Evolutionary conservation across 257 asterid species (phyloP).

Genomic region (Gentiana dahurica): DNA sequence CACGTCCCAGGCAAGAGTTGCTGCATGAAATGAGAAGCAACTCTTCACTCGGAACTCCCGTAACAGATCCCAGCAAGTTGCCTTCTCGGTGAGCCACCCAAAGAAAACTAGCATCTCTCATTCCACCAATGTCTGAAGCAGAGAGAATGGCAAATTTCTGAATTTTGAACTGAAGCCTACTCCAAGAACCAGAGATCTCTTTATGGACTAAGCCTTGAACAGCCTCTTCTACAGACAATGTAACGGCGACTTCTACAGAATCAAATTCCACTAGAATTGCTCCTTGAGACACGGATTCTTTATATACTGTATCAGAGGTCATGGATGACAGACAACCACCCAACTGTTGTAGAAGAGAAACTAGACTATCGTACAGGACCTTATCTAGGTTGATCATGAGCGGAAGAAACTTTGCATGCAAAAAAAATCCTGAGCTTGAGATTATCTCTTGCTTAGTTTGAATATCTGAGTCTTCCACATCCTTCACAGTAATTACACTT

Average conservation of each 20-base stretch:
- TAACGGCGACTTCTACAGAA: conserved; percentile 38
- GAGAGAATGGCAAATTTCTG: conserved; percentile 59
- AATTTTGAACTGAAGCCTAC: conserved; percentile 49
- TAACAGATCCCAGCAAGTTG: conserved; percentile 66
- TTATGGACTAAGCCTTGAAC: conserved; percentile 34
- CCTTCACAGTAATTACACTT: conserved; percentile 66
- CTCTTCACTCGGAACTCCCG: conserved; percentile 48
- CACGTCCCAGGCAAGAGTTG: conserved; percentile 73
- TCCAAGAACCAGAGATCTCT: conserved; percentile 94
- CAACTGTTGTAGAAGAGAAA: conserved; percentile 44
- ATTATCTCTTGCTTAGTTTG: conserved; percentile 53
- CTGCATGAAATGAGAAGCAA: conserved; percentile 78
- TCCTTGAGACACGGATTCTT: conserved; percentile 45
- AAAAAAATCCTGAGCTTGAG: conserved; percentile 52
- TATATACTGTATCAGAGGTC: conserved; percentile 31
- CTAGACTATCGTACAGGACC: conserved; percentile 42
- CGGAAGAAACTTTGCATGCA: conserved; percentile 58
- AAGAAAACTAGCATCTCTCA: conserved; percentile 49
- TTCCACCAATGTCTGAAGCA: conserved; percentile 74
- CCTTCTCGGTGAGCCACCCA: conserved; percentile 74
- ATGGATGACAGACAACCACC: conserved; percentile 29
- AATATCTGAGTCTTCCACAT: conserved; percentile 42
- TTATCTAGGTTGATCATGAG: conserved; percentile 35
- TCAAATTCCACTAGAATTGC: conserved; percentile 65
- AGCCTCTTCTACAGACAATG: conserved; percentile 35